A percentile compares a stretch with the other conserved stretches of the same genome.
phyloP scores from a whole-genome alignment of 345 rosid species.

The sweet orange (Citrus sinensis) region DNA sequence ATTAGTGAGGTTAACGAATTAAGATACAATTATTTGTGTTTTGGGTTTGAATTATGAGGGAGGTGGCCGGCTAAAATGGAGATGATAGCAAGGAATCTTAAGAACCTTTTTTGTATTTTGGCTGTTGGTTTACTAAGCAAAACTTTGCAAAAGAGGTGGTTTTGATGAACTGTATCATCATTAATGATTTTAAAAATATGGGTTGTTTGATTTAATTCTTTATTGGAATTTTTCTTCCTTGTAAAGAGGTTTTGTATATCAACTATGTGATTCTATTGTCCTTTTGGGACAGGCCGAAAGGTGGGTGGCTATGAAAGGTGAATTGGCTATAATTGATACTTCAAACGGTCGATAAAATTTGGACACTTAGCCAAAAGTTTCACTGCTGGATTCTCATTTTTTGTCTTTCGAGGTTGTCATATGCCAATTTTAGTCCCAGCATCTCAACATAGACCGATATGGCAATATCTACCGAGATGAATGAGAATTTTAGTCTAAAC shows the following conservation, averaged over 20 bases:
- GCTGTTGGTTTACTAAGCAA: not conserved
- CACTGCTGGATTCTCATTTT: not conserved
- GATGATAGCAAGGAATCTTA: constrained; percentile 10
- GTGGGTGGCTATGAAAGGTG: too few relatives aligned
- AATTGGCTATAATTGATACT: not conserved
- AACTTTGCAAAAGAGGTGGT: not conserved
- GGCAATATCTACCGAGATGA: not conserved
- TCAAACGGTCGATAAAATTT: not conserved
- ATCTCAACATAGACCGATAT: not conserved
- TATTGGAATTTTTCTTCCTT: not conserved
- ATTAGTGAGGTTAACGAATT: too few relatives aligned
- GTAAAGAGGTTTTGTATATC: constrained; percentile 12
- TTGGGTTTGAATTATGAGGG: not conserved
- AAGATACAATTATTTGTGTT: not conserved
- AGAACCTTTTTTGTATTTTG: not conserved
- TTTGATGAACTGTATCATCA: constrained; percentile 2
- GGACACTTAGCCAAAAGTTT: not conserved
- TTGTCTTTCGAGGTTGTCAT: not conserved
- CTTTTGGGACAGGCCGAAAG: not conserved
- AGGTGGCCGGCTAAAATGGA: not conserved
- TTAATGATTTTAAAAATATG: not conserved
- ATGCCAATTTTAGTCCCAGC: not conserved
- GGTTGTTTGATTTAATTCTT: not conserved
- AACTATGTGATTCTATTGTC: constrained; percentile 13
- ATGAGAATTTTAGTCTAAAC: not conserved